Base-by-base conservation (phyloP, 106 monocot species). In the Hemerocallis citrina region DNA sequence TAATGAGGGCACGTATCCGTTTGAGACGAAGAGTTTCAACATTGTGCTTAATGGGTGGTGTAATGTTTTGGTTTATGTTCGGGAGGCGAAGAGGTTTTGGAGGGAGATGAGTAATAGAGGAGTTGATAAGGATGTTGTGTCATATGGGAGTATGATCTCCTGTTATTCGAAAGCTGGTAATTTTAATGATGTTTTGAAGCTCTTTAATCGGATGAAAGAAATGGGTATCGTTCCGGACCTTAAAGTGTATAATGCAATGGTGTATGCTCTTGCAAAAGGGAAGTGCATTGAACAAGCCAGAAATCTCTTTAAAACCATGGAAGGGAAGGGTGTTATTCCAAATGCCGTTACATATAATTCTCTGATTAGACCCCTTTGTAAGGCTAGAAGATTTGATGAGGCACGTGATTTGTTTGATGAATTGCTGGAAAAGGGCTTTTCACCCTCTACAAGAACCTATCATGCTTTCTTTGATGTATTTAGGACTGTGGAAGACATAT, bases 11-110 rank as follows among this genome's bases (percentile, higher is more conserved):
- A 49, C 49, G 1, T 91, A 70, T 65, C 90, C 86, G 4, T 81
- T 91, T 14, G 70, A 84, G 58, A 87, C 91, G 5, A 98, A 98
- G 77, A 91, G 91, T 69, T 98, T 98, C 54, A 98, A 98, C 74
- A 91, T 98, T 15, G 67, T 98, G 8, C 87, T 98, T 38, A 98
- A 98, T 49, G 96, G 96, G 19, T 98, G 91, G 91, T 87, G 91
- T 66, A 98, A 85, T 40, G 67, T 82, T 6, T 14, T 85, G 35
- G 80, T 66, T 6, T 54, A 58, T 24, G 56, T 87, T 25, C 60
- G 83, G 6, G 81, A 88, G 55, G 86, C 91, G 1, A 91, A 82
- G 78, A 71, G 90, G 66, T 96, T 96, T 66, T 96, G 95, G 96
- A 71, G 20, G 50, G 65, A 71, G 28, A 87, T 91, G 90, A 77